Base-by-base conservation (phyloP, 2,329 filamentous ascomycete genomes). In the Aspergillus pseudotamarii region DNA sequence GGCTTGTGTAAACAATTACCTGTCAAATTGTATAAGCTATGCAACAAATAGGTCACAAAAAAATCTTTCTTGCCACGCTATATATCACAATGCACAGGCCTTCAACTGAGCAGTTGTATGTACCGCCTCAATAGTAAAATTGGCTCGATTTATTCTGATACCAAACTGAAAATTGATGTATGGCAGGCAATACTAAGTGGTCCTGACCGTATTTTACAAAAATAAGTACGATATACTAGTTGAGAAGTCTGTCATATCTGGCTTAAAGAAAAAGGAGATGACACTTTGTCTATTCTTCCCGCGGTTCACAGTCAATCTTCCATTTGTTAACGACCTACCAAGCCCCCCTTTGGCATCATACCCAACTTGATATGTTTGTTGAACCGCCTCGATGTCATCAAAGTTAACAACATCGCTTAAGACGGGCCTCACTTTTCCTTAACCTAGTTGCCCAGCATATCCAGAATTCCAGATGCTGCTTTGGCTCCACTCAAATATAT, bases 391-490 rank as follows among this genome's bases (percentile, higher is more conserved):
- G 12, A 85, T 63, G 63, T 86, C 78, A 4, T 74, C 71, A 32
- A 85, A 65, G 6, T 79, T 64, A 4, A 81, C 81, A 0, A 73
- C 74, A 2, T 75, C 79, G 16, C 78, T 77, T 10, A 78, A 76
- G 11, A 86, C 76, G 1, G 78, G 69, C 67, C 71, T 82, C 26
- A 85, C 70, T 66, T 81, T 81, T 0, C 79, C 0, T 81, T 82
- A 46, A 84, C 68, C 28, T 79, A 69, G 58, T 79, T 78, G 0
- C 77, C 78, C 1, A 77, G 72, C 59, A 65, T 71, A 64, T 84
- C 81, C 59, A n/a, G n/a, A n/a, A n/a, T n/a, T n/a, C n/a, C n/a
- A 84, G 59, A 38, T 83, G 81, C 68, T 79, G 78, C 12, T 69
- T 68, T 2, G 78, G 75, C 0, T 76, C 72, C 23, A 83, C 70